Conservation (phyloP, 306 rosid genomes). For the Cajanus cajan region DNA sequence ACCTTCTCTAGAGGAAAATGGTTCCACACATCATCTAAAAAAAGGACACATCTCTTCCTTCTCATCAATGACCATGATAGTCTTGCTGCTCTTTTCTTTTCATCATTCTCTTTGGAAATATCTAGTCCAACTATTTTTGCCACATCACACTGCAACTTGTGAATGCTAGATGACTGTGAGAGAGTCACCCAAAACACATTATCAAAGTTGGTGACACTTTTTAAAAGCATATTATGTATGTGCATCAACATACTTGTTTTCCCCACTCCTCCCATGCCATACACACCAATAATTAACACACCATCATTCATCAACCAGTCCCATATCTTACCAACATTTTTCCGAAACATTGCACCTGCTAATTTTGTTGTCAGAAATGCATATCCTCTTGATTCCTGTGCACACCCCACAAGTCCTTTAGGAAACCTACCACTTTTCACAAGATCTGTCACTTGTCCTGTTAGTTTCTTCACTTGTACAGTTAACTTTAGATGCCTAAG, state of each 20-base stretch:
- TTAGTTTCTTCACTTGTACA: neutral
- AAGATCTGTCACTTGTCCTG: neutral
- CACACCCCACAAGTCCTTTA: slow-evolving; percentile 21
- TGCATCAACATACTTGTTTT: slow-evolving; percentile 37
- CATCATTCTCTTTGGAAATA: neutral
- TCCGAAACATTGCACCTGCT: slow-evolving; percentile 25
- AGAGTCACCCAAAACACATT: neutral
- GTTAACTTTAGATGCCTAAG: neutral
- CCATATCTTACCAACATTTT: slow-evolving; percentile 27
- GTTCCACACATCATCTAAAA: neutral
- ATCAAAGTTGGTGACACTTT: neutral
- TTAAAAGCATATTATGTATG: slow-evolving; percentile 33
- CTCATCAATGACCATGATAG: slow-evolving; percentile 12
- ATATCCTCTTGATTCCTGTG: slow-evolving; percentile 26
- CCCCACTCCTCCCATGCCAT: slow-evolving; percentile 45
- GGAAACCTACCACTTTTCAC: slow-evolving; percentile 27
- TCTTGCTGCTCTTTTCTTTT: slow-evolving; percentile 29
- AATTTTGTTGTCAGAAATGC: slow-evolving; percentile 29
- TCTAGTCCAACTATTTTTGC: slow-evolving; percentile 27
- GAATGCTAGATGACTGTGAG: neutral
- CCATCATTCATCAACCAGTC: slow-evolving; percentile 12
- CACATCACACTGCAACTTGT: slow-evolving; percentile 27
- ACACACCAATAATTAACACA: slow-evolving; percentile 29
- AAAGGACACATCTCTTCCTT: neutral
- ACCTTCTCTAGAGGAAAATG: slow-evolving; percentile 8